Base-by-base conservation (phyloP, 139 green algal genomes). In the Micromonas commoda region DNA sequence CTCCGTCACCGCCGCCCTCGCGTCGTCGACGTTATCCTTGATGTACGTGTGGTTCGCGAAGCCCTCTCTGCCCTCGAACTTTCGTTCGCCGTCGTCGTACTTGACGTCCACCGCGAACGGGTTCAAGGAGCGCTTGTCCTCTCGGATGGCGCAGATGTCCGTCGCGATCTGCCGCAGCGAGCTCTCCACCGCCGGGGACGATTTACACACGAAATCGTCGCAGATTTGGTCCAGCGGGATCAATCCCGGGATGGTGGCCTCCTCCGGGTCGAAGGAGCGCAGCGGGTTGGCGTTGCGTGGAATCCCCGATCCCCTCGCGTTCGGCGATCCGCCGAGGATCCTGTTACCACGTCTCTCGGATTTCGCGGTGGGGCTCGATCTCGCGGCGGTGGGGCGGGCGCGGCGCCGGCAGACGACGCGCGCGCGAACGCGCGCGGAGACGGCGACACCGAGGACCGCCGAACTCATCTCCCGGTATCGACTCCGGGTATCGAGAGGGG, bases 191-290 rank as follows among this genome's bases (percentile, higher is more conserved):
- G 68, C 68, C 1, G 68, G 68, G 3, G 68, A 75, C 19, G 34
- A 37, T 32, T 75, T 75, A 33, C 68, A 75, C 68, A 63, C 68
- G 68, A 75, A 75, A 9, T 60, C 35, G 29, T 75, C 68, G 68
- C 68, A 75, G 45, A 57, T 57, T 57, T 57, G 45, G 16, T 57
- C 45, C 9, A 57, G 45, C 45, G 45, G 45, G 45, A 57, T 16
- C 9, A 57, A 16, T 9, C 45, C 45, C 45, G 9, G 9, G 45
- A 57, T 57, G 9, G 45, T 57, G 45, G 16, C 45, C 45, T 57
- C 45, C 45, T 57, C 45, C 45, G 45, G 45, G 45, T 57, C 45
- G 45, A 57, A 57, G 9, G 45, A 57, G 9, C 45, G 45, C 9
- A 57, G 45, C 45, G 45, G 45, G 45, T 57, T 57, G 9, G 45